Evolutionary conservation across 2,329 filamentous ascomycete genomes (phyloP), one percentile per base, ranked within the genome.

Genomic region (Aspergillus puulaauensis): DNA sequence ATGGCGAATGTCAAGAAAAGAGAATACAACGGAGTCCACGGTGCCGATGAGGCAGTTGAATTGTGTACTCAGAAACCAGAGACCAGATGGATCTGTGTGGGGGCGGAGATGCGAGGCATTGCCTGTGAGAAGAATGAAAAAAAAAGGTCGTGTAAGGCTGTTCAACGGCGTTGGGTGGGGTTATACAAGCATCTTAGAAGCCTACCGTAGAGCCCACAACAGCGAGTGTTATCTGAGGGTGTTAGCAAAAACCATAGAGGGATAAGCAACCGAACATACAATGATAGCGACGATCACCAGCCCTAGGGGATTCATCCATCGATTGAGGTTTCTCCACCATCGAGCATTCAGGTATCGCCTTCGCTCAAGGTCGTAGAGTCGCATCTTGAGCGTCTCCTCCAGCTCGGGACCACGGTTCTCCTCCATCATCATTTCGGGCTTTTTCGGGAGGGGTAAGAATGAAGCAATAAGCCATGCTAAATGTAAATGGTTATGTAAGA

Each of bases 381-480:
- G 73, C 56, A 75, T 73, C 31, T 77, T 73, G 46, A 82, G 73
- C 19, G 80, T 77, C 43, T 73, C 73, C 58, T 79, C 78, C 41
- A 79, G 59, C 57, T 74, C 67, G 23, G 70, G 45, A 55, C 67
- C 68, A 27, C 67, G 72, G 67, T 87, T 80, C 40, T 80, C 76
- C 72, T 85, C 83, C 17, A 82, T 76, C 1, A 75, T 66, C 19
- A 79, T 75, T 8, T 70, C 68, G 0, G 86, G 83, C 54, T 82
- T 81, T 1, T 78, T 77, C 9, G 90, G 90, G 6, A 96, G 75
- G 1, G 90, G 90, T 12, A 95, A 78, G 54, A 93, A 81, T 1
- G 90, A 84, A 2, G 88, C 91, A 61, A 91, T 79, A 77, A 93
- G 90, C 91, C 91, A 96, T 55, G 88, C 89, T 88, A 64, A 15